Conservation (phyloP, 2,329 filamentous ascomycete genomes). For the Alternaria sp. region DNA sequence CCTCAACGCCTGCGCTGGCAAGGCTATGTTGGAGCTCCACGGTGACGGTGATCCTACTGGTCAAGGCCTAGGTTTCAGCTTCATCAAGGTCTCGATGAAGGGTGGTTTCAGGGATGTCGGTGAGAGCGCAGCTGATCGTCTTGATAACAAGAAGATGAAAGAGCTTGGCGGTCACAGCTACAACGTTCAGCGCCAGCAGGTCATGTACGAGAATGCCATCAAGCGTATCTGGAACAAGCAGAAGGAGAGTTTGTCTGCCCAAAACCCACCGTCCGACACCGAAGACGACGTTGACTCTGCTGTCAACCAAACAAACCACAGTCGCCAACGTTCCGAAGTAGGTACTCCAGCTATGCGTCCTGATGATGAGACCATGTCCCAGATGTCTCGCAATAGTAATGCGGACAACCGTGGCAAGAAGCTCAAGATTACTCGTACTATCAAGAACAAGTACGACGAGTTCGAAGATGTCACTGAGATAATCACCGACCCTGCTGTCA, state of each 20-base stretch:
- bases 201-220: slow-evolving; percentile 90
- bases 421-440: slow-evolving; percentile 77
- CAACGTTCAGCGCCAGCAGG: slow-evolving; percentile 94
- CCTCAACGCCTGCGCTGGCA: slow-evolving; percentile 89
- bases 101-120: slow-evolving; percentile 92
- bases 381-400: slow-evolving; percentile 58
- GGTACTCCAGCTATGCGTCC: slow-evolving; percentile 65
- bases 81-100: slow-evolving; percentile 99
- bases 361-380: slow-evolving; percentile 74
- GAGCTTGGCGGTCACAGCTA: slow-evolving; percentile 89
- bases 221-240: slow-evolving; percentile 92
- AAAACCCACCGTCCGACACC: slow-evolving; percentile 76
- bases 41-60: slow-evolving; percentile 95
- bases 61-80: slow-evolving; percentile 92
- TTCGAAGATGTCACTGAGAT: slow-evolving; percentile 55
- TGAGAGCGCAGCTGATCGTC: slow-evolving; percentile 86
- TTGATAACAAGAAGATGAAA: slow-evolving; percentile 77
- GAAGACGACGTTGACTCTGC: slow-evolving; percentile 70
- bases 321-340: slow-evolving; percentile 67
- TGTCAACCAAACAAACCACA: slow-evolving; percentile 52
- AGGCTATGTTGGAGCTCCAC: slow-evolving; percentile 95
- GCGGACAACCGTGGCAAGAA: slow-evolving; percentile 72
- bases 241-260: slow-evolving; percentile 77
- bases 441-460: slow-evolving; percentile 71
- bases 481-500: slow-evolving; percentile 79